Base-by-base conservation (phyloP, 2,329 filamentous ascomycete genomes). In the Hypoxylon sp. region DNA sequence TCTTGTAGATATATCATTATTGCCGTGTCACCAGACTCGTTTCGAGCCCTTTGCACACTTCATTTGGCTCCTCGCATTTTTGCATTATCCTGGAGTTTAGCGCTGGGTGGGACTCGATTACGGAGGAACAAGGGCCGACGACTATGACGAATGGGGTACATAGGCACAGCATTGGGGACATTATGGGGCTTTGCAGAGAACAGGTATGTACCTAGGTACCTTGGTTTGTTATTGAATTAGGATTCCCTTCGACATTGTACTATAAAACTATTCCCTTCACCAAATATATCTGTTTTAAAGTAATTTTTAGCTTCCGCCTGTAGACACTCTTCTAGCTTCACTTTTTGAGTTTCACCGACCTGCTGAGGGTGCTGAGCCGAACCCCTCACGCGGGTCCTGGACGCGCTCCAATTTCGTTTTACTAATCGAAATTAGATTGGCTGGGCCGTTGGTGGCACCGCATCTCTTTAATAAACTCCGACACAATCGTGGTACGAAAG, bases 11-110 rank as follows among this genome's bases (percentile, higher is more conserved):
- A 72, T 19, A 61, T 35, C 47, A 51, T 52, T 31, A 27, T 55
- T 4, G 15, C 19, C 8, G 15, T 47, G 44, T 19, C 19, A 53
- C 32, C 46, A 17, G 62, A 55, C 62, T 65, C 29, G 19, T 6
- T 46, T 56, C n/a, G 61, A 68, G 67, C 67, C 56, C 17, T 62
- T 58, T 35, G 59, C 53, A 53, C 31, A 62, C 37, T 46, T 61
- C 42, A n/a, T 60, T 56, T 59, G 56, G 42, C 46, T 64, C 44
- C 44, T 62, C 46, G 32, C 31, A 39, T 61, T 69, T 63, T 62
- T 55, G 67, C 69, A 70, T 72, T 60, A 56, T 60, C 64, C 54
- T 65, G 62, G 68, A 68, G 65, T 68, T 65, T 70, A 65, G 70
- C 57, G 68, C 55, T 65, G 58, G 70, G 60, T 62, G 65, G 65